Conservation (phyloP, 2,329 filamentous ascomycete genomes). For the Fusarium algeriense region DNA sequence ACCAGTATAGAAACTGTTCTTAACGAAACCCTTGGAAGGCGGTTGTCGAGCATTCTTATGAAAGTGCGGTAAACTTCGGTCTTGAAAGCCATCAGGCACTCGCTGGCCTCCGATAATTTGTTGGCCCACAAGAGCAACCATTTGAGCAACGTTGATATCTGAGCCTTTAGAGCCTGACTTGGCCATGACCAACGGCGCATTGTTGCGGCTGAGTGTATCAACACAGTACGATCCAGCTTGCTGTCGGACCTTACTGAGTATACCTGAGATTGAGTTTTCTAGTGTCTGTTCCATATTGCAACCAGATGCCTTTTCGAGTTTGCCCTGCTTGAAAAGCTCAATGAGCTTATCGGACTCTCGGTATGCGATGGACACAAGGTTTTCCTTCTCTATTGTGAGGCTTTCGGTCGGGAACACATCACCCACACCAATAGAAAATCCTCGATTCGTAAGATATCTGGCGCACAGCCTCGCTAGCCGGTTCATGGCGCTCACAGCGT, state of each 20-base stretch:
- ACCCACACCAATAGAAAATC: constrained; percentile 95
- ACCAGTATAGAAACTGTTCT: constrained; percentile 96
- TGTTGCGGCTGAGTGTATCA: constrained; percentile 87
- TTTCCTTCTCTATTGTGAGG: constrained; percentile 79
- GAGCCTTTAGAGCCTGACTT: constrained; percentile 97
- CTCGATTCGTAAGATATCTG: constrained; percentile 86
- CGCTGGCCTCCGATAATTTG: constrained; percentile 96
- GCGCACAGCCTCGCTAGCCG: constrained; percentile 91
- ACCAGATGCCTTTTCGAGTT: constrained; percentile 86
- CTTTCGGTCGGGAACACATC: constrained; percentile 88
- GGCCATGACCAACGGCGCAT: constrained; percentile 95
- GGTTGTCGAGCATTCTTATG: constrained; percentile 92
- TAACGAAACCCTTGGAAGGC: constrained; percentile 96
- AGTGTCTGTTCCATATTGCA: constrained; percentile 93
- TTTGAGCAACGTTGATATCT: constrained; percentile 98
- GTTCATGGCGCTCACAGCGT: constrained; percentile 93
- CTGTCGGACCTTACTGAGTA: constrained; percentile 91
- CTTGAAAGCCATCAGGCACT: constrained; percentile 96
- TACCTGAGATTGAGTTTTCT: constrained; percentile 90
- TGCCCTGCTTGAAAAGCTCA: constrained; percentile 80
- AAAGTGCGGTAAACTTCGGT: constrained; percentile 94
- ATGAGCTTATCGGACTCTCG: constrained; percentile 86
- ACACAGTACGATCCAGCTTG: constrained; percentile 93
- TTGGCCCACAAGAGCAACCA: constrained; percentile 97
- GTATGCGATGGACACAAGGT: constrained; percentile 83